Conservation (phyloP, 1,284 basidiomycete species). For the Taiwanofungus camphoratus region DNA sequence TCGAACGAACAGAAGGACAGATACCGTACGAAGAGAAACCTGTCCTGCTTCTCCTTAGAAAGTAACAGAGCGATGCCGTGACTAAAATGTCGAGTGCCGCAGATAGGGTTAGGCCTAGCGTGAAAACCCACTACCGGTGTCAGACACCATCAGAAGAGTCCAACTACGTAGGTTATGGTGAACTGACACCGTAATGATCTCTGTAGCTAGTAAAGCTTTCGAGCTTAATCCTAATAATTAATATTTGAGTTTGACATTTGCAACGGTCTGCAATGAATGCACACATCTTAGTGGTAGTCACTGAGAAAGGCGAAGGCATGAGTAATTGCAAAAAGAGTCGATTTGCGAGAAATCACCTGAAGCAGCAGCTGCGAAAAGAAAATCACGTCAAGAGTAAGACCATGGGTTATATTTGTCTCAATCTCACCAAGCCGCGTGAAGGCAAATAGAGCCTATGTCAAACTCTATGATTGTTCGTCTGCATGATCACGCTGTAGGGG, state of each 20-base stretch:
- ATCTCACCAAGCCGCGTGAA: slow-evolving; percentile 17
- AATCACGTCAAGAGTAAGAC: not conserved
- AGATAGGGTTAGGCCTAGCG: slow-evolving; percentile 45
- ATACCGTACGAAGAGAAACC: slow-evolving; percentile 33
- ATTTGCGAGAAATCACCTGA: slow-evolving; percentile 13
- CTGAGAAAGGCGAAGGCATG: not conserved
- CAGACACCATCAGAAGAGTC: slow-evolving; percentile 4
- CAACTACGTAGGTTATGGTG: not conserved
- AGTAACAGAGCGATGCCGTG: slow-evolving; percentile 41
- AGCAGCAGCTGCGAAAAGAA: slow-evolving; percentile 10
- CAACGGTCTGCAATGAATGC: too few species aligned
- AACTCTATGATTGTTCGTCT: not conserved
- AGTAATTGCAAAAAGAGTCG: not conserved
- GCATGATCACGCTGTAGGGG: not conserved
- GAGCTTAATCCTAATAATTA: slow-evolving; percentile 15
- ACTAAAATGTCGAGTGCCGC: slow-evolving; percentile 47
- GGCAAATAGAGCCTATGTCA: slow-evolving; percentile 17
- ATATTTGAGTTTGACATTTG: too few species aligned
- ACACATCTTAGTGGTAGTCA: slow-evolving; percentile 31
- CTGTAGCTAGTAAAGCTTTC: slow-evolving; percentile 27
- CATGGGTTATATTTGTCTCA: not conserved
- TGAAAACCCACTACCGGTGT: slow-evolving; percentile 46
- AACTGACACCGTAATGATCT: slow-evolving; percentile 13
- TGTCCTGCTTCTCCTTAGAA: slow-evolving; percentile 37
- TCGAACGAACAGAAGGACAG: not conserved